Percentiles rank a stretch among this genome's conserved stretches.
These are phyloP conservation scores for Perilla frutescens DNA, from an alignment of 257 asterid species.

Conservation along the genomic window DNA sequence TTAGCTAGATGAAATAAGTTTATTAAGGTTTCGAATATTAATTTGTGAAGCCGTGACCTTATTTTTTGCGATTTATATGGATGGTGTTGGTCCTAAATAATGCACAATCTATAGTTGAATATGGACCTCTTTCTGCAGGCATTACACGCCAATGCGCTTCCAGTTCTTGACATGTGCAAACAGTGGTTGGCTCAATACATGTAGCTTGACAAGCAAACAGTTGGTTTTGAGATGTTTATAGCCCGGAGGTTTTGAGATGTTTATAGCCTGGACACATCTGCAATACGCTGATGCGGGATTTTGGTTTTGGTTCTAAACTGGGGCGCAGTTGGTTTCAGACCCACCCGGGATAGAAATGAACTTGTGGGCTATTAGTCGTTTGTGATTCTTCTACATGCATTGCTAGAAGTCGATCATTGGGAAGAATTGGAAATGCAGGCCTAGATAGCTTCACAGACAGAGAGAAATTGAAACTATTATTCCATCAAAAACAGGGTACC, in stretches of 20 bases:
- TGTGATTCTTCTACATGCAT: conserved; percentile 7
- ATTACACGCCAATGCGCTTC: conserved; percentile 94
- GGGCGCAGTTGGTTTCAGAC: conserved; percentile 7
- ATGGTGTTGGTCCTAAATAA: not conserved
- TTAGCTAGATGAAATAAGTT: not conserved
- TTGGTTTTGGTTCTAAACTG: conserved; percentile 22
- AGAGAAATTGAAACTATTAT: not conserved
- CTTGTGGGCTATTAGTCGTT: not conserved
- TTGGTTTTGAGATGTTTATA: conserved; percentile 34
- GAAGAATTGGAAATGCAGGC: conserved; percentile 23
- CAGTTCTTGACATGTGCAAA: conserved; percentile 98
- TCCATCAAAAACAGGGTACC: conserved; percentile 3
- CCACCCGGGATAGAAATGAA: conserved; percentile 7
- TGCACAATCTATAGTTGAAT: conserved; percentile 8
- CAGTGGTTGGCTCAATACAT: conserved; percentile 97
- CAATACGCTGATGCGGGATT: conserved; percentile 24
- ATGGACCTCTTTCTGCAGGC: conserved; percentile 61
- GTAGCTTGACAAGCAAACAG: conserved; percentile 46
- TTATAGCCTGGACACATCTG: conserved; percentile 19
- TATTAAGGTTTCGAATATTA: not conserved
- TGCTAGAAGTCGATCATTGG: conserved; percentile 12
- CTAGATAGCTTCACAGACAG: not conserved
- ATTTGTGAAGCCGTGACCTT: not conserved
- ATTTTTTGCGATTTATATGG: not conserved
- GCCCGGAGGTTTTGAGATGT: conserved; percentile 37